Base-by-base conservation (phyloP, 1,284 basidiomycete species). In the Trichosporon faecale region DNA sequence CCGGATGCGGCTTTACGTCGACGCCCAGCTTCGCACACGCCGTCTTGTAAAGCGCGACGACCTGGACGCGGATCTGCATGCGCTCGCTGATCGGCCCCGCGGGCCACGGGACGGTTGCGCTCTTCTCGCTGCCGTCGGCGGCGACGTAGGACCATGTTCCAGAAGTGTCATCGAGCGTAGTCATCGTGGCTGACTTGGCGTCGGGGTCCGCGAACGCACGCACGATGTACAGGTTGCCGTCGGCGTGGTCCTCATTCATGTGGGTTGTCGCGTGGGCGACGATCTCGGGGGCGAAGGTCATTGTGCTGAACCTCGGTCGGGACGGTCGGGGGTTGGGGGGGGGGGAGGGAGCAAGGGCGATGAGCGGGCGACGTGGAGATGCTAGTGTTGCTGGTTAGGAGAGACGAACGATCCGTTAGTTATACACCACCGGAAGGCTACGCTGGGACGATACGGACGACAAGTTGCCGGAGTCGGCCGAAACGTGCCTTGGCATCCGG, bases 221-320 rank as follows among this genome's bases (percentile, higher is more conserved):
- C 52, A 60, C 65, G 65, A 66, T 66, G 52, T 66, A 66, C 21
- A 66, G 65, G 52, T 66, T 66, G 31, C 65, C 65, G 52, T 66
- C 65, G 49, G 65, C 49, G 65, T 66, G 65, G 65, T 66, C 65
- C 52, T 66, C 31, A 52, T 66, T 66, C 65, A 66, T 66, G 65
- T 66, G 65, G 52, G 9, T 27, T 33, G 49, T 52, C 23, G 65
- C 65, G 23, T 37, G 49, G 52, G 52, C 14, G 33, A 66, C 64
- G 27, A 65, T 49, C 23, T 65, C 57, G 27, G 57, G 57, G 18
- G 57, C 11, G 29, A 61, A 61, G 29, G 57, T 61, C 57, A 61
- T 35, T 11, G 33, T 61, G 27, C 2, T 61, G 16, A 29, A n/a
- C 18, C 5, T 5, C 12, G 23, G 23, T 9, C 3, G 18, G n/a